These are phyloP conservation scores for Magnusiomyces suaveolens DNA, from an alignment of 1,139 yeast genomes.

Conservation along the genomic window DNA sequence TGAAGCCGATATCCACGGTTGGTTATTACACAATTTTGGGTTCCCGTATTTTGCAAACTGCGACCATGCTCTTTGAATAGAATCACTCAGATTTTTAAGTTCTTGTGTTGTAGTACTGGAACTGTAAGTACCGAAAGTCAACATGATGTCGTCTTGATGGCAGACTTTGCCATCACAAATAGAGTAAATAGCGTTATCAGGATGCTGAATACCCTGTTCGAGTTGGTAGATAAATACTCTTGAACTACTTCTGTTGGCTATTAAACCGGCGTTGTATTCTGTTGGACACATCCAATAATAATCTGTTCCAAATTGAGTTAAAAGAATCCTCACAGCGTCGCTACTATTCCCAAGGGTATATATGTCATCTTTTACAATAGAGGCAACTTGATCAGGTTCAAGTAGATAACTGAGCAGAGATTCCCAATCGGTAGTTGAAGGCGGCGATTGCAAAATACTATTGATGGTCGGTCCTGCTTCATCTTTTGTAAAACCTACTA, in stretches of 20 bases:
- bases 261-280: slow-evolving; percentile 16
- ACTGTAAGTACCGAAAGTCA: slow-evolving; percentile 26
- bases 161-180: slow-evolving; percentile 26
- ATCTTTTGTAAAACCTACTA: slow-evolving; percentile 24
- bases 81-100: slow-evolving; percentile 18
- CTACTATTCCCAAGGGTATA: slow-evolving; percentile 11
- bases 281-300: slow-evolving; percentile 23
- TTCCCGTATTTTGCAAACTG: slow-evolving; percentile 23
- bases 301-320: slow-evolving; percentile 20
- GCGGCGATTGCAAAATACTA: neutral
- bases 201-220: slow-evolving; percentile 25
- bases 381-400: slow-evolving; percentile 10
- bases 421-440: slow-evolving; percentile 6
- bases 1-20: slow-evolving; percentile 16
- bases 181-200: slow-evolving; percentile 16
- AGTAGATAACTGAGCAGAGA: slow-evolving; percentile 14
- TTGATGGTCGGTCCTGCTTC: slow-evolving; percentile 24
- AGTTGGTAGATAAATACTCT: slow-evolving; percentile 22
- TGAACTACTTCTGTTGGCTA: neutral
- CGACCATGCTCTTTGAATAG: slow-evolving; percentile 28
- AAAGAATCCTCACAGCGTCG: slow-evolving; percentile 13
- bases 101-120: slow-evolving; percentile 14
- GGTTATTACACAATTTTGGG: slow-evolving; percentile 16
- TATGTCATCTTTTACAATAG: slow-evolving; percentile 7
- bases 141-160: slow-evolving; percentile 28